Evolutionary conservation across 257 asterid genomes (phyloP).

Genomic region (Solanum lignicaule): DNA sequence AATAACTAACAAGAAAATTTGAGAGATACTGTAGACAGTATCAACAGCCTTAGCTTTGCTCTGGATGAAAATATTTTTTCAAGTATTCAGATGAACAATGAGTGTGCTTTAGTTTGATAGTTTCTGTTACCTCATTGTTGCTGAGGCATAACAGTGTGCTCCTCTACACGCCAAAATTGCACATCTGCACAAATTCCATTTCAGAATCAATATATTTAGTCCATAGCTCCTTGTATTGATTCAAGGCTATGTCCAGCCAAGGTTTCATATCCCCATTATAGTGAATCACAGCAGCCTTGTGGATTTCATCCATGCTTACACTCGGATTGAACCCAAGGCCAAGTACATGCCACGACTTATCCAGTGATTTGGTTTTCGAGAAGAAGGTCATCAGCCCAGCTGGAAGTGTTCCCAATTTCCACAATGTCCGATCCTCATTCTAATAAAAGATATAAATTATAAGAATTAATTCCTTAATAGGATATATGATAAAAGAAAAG

Average conservation of each 20-base stretch:
- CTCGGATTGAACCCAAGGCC: conserved; percentile 95
- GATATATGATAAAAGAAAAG: neutral
- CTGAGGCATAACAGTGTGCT: conserved; percentile 8
- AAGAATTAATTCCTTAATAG: neutral
- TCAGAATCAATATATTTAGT: conserved; percentile 85
- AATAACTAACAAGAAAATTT: conserved; percentile 18
- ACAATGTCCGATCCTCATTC: conserved; percentile 70
- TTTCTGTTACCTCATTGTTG: conserved; percentile 13
- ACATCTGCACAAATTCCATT: conserved; percentile 90
- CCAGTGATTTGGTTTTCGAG: conserved; percentile 75
- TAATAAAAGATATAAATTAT: conserved; percentile 13
- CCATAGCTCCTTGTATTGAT: conserved; percentile 87
- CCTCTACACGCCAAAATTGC: conserved; percentile 91
- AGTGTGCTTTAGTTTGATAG: conserved; percentile 5
- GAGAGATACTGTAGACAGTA: conserved; percentile 9
- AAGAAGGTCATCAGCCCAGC: conserved; percentile 77
- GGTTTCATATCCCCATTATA: conserved; percentile 98
- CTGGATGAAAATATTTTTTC: conserved; percentile 19
- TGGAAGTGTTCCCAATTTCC: conserved; percentile 84
- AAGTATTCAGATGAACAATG: conserved; percentile 7
- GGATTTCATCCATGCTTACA: conserved; percentile 85
- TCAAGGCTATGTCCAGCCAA: conserved; percentile 97
- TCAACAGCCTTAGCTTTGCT: conserved; percentile 30
- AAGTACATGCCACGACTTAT: conserved; percentile 85
- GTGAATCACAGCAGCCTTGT: conserved; percentile 88